Conservation (phyloP, 1,139 yeast species). For the Candida mesenterica region DNA sequence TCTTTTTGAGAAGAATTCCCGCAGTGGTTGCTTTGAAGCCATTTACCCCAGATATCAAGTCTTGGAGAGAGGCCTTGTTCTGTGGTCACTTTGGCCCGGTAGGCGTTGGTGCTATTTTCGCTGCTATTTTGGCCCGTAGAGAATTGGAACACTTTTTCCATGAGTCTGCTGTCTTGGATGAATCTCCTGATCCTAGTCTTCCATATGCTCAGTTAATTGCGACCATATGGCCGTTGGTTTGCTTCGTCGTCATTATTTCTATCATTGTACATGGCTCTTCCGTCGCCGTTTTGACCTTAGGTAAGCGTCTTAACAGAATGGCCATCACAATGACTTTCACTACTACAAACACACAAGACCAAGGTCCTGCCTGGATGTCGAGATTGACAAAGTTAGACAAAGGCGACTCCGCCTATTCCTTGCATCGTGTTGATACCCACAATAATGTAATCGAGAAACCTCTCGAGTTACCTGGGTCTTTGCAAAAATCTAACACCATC, state of each 20-base stretch:
- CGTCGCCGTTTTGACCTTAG: constrained; percentile 88
- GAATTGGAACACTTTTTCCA: constrained; percentile 64
- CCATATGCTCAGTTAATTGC: constrained; percentile 71
- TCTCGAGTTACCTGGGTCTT: constrained; percentile 13
- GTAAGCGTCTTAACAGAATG: constrained; percentile 86
- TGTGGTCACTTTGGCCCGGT: constrained; percentile 99
- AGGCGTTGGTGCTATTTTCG: constrained; percentile 96
- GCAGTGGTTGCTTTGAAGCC: constrained; percentile 79
- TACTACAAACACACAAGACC: constrained; percentile 60
- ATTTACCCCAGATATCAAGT: constrained; percentile 83
- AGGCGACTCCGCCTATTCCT: constrained; percentile 71
- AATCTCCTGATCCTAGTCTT: constrained; percentile 51
- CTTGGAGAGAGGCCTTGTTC: constrained; percentile 94
- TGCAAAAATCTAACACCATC: constrained; percentile 35
- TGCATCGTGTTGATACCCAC: constrained; percentile 72
- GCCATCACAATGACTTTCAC: constrained; percentile 92
- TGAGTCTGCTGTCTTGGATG: constrained; percentile 60
- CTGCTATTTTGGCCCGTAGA: constrained; percentile 78
- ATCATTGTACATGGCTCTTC: constrained; percentile 96
- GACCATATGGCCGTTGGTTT: constrained; percentile 85
- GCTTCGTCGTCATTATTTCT: constrained; percentile 81
- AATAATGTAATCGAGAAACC: constrained; percentile 7
- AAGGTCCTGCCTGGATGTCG: constrained; percentile 73
- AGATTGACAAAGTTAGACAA: constrained; percentile 80
- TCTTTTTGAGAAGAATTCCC: constrained; percentile 85